Evolutionary conservation across 2,329 filamentous ascomycete species (phyloP), one percentile per base, ranked within the genome.

Genomic region (Lecanoromycetidae sp.): DNA sequence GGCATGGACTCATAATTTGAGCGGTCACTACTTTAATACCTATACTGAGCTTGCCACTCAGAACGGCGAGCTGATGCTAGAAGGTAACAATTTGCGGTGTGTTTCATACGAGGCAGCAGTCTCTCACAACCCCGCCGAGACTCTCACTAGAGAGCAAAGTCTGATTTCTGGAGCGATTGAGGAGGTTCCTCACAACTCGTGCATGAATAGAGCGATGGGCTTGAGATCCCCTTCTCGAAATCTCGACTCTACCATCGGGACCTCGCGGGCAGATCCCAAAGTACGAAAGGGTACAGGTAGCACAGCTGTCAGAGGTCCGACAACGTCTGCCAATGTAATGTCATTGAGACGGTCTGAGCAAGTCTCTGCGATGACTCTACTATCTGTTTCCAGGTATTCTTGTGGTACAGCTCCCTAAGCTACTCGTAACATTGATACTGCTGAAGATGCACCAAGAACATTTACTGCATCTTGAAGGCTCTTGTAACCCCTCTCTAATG

Each of bases 241-340:
- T 3, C 54, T 52, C 19, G 56, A 54, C 41, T 62, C 58, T 22
- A 58, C 54, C 1, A 40, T 20, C 1, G 63, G 41, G 4, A 60
- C 44, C 9, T 61, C 55, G 5, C 57, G 54, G 2, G 48, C 50
- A 13, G 52, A 59, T 17, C 57, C 59, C 26, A 49, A 48, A 2
- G 54, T 50, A n/a, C 54, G 37, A 47, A 63, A 63, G 3, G 61
- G 61, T 25, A 63, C 55, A 13, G 62, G 61, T 1, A 64, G 53
- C 13, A 63, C 61, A 4, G 58, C 60, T 13, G 63, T 57, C 6
- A 64, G 49, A 3, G 62, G 62, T 0, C 60, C 62, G 30, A 64
- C 51, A 4, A 56, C 54, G 19, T 56, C 54, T 37, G 58, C 57
- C 15, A 64, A 51, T 7, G 52, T 44, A 8, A 56, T 39, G 19